Evolutionary conservation across 2,329 filamentous ascomycete species (phyloP).

Genomic region (Elsinoe batatas): DNA sequence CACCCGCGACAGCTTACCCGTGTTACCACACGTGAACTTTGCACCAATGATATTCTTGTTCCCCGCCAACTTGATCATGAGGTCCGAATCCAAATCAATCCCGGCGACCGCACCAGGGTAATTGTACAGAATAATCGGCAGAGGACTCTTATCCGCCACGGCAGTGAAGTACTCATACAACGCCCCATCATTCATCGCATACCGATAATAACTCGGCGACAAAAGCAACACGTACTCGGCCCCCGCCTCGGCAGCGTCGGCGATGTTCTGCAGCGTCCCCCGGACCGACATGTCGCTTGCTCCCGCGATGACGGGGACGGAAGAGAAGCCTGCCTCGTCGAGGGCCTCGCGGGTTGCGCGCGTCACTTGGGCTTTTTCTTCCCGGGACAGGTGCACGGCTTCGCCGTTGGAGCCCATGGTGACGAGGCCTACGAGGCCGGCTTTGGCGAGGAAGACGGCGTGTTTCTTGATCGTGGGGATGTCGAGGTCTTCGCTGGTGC

Average conservation of each 20-base stretch:
- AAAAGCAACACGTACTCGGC: constrained; percentile 73
- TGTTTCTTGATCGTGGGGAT: constrained; percentile 70
- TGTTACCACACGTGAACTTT: constrained; percentile 88
- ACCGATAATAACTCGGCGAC: constrained; percentile 74
- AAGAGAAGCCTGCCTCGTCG: constrained; percentile 64
- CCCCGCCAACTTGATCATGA: constrained; percentile 71
- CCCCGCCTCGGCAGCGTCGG: constrained; percentile 56
- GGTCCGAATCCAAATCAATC: constrained; percentile 82
- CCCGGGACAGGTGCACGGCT: constrained; percentile 70
- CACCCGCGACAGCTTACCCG: constrained; percentile 77
- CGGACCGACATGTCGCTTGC: constrained; percentile 72
- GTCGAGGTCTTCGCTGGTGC: constrained; percentile 75
- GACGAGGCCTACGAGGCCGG: constrained; percentile 71
- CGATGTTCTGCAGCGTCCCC: constrained; percentile 66
- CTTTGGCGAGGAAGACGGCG: constrained; percentile 64
- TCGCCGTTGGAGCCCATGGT: constrained; percentile 88
- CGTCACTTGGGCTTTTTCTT: constrained; percentile 67
- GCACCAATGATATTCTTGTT: constrained; percentile 66
- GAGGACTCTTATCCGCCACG: constrained; percentile 64
- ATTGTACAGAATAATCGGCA: constrained; percentile 82
- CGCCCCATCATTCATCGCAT: constrained; percentile 62
- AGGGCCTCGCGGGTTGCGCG: constrained; percentile 70
- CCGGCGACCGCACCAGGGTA: constrained; percentile 80
- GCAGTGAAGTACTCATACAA: constrained; percentile 63
- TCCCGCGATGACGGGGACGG: constrained; percentile 73